phyloP scores from a whole-genome alignment of 768 basidiomycete genomes.

The Trametes gibbosa region DNA sequence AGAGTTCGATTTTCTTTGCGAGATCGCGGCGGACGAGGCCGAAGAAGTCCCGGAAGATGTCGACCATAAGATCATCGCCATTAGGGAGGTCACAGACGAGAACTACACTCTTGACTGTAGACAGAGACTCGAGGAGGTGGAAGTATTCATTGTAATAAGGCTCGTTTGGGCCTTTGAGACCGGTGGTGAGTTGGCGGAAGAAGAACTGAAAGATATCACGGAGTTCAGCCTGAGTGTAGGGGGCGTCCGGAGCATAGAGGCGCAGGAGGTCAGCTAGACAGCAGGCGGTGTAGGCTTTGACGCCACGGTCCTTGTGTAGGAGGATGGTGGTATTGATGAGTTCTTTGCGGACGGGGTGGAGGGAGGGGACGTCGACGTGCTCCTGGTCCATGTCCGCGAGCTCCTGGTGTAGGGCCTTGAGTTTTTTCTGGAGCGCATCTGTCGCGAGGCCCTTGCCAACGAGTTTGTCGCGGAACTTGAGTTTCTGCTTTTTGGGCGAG shows the following conservation, averaged over 20 bases:
- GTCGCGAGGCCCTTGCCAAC: constrained; percentile 72
- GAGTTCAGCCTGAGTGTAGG: constrained; percentile 85
- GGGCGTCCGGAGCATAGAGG: constrained; percentile 95
- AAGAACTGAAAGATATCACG: constrained; percentile 98
- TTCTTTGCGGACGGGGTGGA: constrained; percentile 69
- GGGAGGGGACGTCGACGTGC: constrained; percentile 68
- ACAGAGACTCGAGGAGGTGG: constrained; percentile 89
- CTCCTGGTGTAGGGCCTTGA: constrained; percentile 73
- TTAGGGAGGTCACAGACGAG: constrained; percentile 89
- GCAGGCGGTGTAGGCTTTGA: constrained; percentile 92
- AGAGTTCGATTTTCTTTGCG: constrained; percentile 80
- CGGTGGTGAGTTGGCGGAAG: constrained; percentile 76
- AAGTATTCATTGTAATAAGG: constrained; percentile 92
- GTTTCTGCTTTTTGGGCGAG: constrained; percentile 57
- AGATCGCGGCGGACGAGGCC: constrained; percentile 70
- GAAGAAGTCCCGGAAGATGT: constrained; percentile 85
- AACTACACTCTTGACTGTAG: constrained; percentile 92
- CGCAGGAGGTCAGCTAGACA: constrained; percentile 93
- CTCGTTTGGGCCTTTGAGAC: constrained; percentile 72
- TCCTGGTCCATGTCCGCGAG: constrained; percentile 89
- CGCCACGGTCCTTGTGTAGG: constrained; percentile 92
- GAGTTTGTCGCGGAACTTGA: constrained; percentile 81
- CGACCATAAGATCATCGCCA: constrained; percentile 78
- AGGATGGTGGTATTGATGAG: constrained; percentile 78
- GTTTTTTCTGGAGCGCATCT: constrained; percentile 82